phyloP scores from a whole-genome alignment of 768 basidiomycete species.

The Auricularia cornea region DNA sequence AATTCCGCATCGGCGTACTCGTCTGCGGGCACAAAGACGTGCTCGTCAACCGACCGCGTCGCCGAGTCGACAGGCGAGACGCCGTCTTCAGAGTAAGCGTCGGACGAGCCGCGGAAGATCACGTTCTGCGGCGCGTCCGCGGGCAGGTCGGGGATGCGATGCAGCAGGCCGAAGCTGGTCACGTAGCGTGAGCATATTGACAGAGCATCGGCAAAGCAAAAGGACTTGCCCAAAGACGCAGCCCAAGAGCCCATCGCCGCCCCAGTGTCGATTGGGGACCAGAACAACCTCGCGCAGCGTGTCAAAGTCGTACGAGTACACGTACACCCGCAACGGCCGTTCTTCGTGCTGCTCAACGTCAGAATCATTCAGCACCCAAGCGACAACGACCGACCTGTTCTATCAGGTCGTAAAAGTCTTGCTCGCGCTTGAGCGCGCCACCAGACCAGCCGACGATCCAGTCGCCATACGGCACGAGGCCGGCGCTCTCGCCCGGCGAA shows the following conservation, averaged over 20 bases:
- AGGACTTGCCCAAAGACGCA: conserved; percentile 87
- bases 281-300: conserved; percentile 88
- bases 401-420: conserved; percentile 94
- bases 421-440: conserved; percentile 81
- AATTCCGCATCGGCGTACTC: too few species aligned
- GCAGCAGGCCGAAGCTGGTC: not conserved
- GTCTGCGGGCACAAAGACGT: not conserved
- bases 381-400: conserved; percentile 51
- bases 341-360: conserved; percentile 64
- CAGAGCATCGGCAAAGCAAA: too few species aligned
- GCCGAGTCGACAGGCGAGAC: not conserved
- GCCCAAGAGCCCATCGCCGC: conserved; percentile 89
- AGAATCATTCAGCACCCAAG: conserved; percentile 3
- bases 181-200: not conserved
- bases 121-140: not conserved
- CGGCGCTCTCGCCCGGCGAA: conserved; percentile 92
- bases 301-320: conserved; percentile 95
- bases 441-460: conserved; percentile 90
- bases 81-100: not conserved
- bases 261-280: conserved; percentile 96
- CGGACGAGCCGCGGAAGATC: not conserved
- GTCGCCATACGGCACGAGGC: conserved; percentile 86
- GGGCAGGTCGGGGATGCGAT: not conserved
- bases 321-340: conserved; percentile 87
- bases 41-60: not conserved